Base-by-base conservation (phyloP, 2,329 filamentous ascomycete genomes). In the Alternaria sp. region DNA sequence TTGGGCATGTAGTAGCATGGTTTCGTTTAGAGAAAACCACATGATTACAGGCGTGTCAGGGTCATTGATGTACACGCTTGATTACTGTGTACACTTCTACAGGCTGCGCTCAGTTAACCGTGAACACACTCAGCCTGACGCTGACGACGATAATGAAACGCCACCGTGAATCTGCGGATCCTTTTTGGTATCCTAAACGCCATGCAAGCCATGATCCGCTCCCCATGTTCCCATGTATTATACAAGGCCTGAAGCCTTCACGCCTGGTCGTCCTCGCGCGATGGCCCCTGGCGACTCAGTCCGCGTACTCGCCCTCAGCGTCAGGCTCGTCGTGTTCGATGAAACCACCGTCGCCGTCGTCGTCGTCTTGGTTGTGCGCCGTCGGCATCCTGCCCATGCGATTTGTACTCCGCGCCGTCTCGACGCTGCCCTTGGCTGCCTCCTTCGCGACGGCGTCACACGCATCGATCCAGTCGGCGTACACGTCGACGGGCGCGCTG, bases 401-500 rank as follows among this genome's bases (percentile, higher is more conserved):
- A 49, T 76, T 70, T n/a, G 59, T 59, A 26, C 73, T 72, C 50
- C 69, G 66, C 32, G 69, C 68, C 12, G 67, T 69, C 17, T 73
- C 75, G 17, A 72, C 74, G 21, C 76, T 80, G 43, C 71, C 71
- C 13, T 79, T 81, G 17, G 83, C 85, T 19, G 85, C 83, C 64
- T 89, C 85, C 74, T 91, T 90, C 15, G 89, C 89, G 54, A 92
- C 90, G 6, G 88, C 85, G 76, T 93, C 90, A 77, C 90, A 92
- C n/a, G 96, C 96, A 82, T 99, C 96, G 67, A 99, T 93, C 96
- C 96, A 99, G 80, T 98, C 96, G 32, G 93, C 92, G 77, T 99
- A 99, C 8, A 99, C 95, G 78, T 99, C 96, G 50, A 99, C 93
- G 0, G 93, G 88, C 13, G 92, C 92, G 25, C 93, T 96, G 25